Evolutionary conservation across 805 yeast genomes (phyloP), one percentile per base, ranked within the genome.

Genomic region (Saccharomycopsis sp.): DNA sequence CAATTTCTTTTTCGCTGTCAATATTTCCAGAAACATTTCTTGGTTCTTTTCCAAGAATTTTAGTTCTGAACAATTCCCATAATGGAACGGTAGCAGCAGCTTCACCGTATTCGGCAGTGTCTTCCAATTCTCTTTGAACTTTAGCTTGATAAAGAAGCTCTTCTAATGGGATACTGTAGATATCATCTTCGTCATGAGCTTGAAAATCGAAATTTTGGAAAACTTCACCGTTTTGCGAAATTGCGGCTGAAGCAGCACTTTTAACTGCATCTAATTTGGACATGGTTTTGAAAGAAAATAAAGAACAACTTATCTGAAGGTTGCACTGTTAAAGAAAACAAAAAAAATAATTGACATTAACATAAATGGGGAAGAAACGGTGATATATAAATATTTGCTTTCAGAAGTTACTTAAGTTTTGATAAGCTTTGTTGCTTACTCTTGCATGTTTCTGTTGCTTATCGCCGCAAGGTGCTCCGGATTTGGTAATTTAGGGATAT

Each of bases 41-140:
- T 26, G 40, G 36, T 20, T 8, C 40, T 28, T 41, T 41, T 6
- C 45, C 45, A 4, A 41, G 20, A 13, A 41, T 22, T 14, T 41
- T 33, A 11, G n/a, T 19, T 26, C 40, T 24, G 27, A 41, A 13
- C 4, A 41, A 8, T 16, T 33, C 45, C 24, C 21, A 41, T 16
- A 36, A 34, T 11, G 45, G 45, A 21, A 41, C 21, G 16, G 45
- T 41, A 6, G 45, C 33, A 20, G 45, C 40, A 19, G 45, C 45
- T 22, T 41, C 40, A 35, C 45, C 45, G 19, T 41, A 41, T 13
- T 35, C 40, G 5, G 45, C 36, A 23, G 40, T 28, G 6, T 17
- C 21, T 28, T 41, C 45, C 2, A 41, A 4, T 20, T 34, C 40
- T 35, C 45, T 34, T 28, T 41, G 45, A 33, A 41, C 24, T 17